Evolutionary conservation across 768 basidiomycete genomes (phyloP), one percentile per base, ranked within the genome.

Genomic region (Agaricus bisporus): DNA sequence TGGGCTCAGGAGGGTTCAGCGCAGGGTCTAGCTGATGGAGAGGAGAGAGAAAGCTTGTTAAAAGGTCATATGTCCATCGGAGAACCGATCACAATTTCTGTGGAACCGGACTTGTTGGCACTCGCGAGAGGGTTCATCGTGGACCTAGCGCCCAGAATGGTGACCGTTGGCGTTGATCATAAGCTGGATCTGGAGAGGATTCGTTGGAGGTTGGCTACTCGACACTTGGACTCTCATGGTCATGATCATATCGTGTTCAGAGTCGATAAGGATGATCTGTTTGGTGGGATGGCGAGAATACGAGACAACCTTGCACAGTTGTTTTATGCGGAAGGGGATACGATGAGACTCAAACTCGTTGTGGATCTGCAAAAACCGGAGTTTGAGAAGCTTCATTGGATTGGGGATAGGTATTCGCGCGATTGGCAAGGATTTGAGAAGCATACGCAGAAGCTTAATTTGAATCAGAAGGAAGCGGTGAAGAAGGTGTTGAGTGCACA

Each of bases 201-300:
- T 14, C 49, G 47, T 20, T 55, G 56, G 46, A 52, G 61, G 7
- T 53, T 61, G 32, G 45, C 48, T 17, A 41, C 44, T 36, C 49
- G 55, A 32, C 17, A 10, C 32, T 49, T 32, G 32, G 42, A 47
- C 28, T 38, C 15, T 11, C 26, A 26, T 6, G 37, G 29, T 18
- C 41, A 41, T 15, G 59, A 49, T 7, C 57, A 60, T 22, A 53
- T 74, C 67, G 56, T 78, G 70, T 99, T 93, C 72, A 81, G 95
- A 14, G 82, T 99, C 54, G 97, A 98, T 74, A 93, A 86, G 63
- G 97, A 98, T 64, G 97, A 98, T 66, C 70, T 98, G 46, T 81
- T 83, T 4, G 80, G 83, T 6, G 92, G 94, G 1, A 87, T 98
- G 83, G 82, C 83, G 39, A 80, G 91, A 17, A 85, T 99, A 64